Evolutionary conservation across 441 rosid genomes (phyloP), one percentile per base, ranked within the genome.

Genomic region (Macaranga tanarius): DNA sequence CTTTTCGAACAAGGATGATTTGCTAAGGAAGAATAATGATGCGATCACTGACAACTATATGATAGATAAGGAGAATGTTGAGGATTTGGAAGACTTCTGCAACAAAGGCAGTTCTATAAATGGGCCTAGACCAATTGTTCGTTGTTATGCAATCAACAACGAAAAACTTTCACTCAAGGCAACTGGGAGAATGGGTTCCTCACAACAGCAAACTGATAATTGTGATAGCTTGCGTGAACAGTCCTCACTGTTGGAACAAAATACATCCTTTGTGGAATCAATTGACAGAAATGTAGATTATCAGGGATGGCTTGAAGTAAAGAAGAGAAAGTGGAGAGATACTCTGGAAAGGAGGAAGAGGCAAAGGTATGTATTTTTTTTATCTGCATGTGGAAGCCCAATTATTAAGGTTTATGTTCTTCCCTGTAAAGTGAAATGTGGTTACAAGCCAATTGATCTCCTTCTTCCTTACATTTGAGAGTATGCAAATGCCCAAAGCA

Each of bases 231-330:
- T 58, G 72, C 72, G 69, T 76, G 83, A 79, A 62, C 83, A 79
- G 69, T 76, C 84, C 67, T 72, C 76, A 55, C 69, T 70, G 66
- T 69, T 80, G 71, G 79, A 78, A 62, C 71, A 76, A 67, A 64
- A 77, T 64, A 82, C 69, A 77, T 22, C 68, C 22, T 72, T 84
- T 61, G 26, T 80, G 63, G 86, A 84, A 83, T 84, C 76, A 61
- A 79, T 95, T 81, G 97, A 95, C 80, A 88, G 77, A 88, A 85
- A 81, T 75, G 84, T 83, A 56, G 95, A 93, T 80, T 95, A 91
- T 85, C 95, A 83, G 71, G 98, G 99, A 73, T 95, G 99, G 99
- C 99, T 95, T 86, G 94, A 89, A 79, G 26, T 74, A 74, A 93
- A 88, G 86, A 95, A 95, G 83, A 86, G 99, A 84, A 95, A 89